Evolutionary conservation across 495 filamentous ascomycete genomes (phyloP).

Genomic region (Penicillium desertorum): DNA sequence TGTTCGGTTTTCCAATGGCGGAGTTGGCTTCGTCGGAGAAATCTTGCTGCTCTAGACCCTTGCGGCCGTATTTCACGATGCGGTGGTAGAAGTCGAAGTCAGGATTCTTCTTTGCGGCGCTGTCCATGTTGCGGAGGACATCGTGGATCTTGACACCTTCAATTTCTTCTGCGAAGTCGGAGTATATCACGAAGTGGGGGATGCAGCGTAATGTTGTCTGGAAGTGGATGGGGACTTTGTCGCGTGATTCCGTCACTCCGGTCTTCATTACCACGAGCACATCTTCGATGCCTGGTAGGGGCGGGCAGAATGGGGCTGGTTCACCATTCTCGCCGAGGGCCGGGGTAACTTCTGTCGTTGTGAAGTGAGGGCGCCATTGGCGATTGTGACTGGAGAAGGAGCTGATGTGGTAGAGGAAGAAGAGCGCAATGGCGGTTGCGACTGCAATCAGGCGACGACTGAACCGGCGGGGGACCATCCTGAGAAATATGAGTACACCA

Average conservation of each 20-base stretch:
- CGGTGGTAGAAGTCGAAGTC: constrained; percentile 57
- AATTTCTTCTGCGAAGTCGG: constrained; percentile 53
- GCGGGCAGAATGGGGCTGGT: constrained; percentile 33
- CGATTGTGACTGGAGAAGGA: constrained; percentile 19
- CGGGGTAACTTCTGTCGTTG: constrained; percentile 8
- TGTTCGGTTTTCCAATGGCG: constrained; percentile 48
- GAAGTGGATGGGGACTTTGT: constrained; percentile 52
- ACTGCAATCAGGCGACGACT: constrained; percentile 34
- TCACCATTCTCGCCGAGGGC: constrained; percentile 15
- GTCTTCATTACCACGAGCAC: constrained; percentile 50
- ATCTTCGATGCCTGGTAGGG: constrained; percentile 45
- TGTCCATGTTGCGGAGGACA: constrained; percentile 44
- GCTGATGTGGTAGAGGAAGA: constrained; percentile 39
- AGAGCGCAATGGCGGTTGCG: constrained; percentile 27
- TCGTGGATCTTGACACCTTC: constrained; percentile 50
- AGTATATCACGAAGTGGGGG: constrained; percentile 56
- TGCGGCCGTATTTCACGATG: constrained; percentile 38
- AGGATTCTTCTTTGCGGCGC: constrained; percentile 34
- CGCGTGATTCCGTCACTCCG: constrained; percentile 44
- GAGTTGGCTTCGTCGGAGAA: constrained; percentile 47
- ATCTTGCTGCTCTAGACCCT: constrained; percentile 41
- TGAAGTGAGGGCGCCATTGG: constrained; percentile 12
- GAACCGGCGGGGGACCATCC: constrained; percentile 33
- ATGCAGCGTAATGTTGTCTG: constrained; percentile 52
- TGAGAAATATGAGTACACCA: constrained; percentile 10